These are phyloP conservation scores for Terfezia boudieri DNA, from an alignment of 495 filamentous ascomycete species.

Conservation along the genomic window DNA sequence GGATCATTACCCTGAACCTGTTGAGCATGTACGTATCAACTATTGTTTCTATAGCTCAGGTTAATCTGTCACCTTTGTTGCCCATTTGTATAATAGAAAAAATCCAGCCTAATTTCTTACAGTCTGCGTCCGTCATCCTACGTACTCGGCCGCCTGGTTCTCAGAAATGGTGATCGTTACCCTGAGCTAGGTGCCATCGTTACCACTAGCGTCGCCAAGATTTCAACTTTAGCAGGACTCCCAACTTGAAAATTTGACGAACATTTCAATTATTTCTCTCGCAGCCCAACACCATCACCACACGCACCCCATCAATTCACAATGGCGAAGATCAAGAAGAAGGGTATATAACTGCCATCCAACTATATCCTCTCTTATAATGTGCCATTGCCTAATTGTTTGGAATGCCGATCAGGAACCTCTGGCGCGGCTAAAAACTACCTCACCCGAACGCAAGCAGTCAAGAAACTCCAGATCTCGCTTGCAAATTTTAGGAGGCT, in stretches of 20 bases:
- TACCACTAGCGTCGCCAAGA: background rate
- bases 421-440: slow-evolving; percentile 94
- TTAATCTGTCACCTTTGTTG: no score
- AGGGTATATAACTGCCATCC: slow-evolving; percentile 30
- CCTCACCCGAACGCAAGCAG: slow-evolving; percentile 86
- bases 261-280: background rate
- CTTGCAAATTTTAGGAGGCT: slow-evolving; percentile 90
- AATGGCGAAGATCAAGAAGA: slow-evolving; percentile 86
- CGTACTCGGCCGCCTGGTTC: no score
- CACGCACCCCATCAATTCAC: slow-evolving; percentile 3
- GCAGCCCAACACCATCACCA: background rate
- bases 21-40: no score
- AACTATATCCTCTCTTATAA: background rate
- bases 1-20: no score
- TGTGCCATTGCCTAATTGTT: slow-evolving; percentile 6
- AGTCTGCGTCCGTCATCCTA: no score
- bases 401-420: slow-evolving; percentile 31
- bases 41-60: no score
- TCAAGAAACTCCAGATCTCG: slow-evolving; percentile 91
- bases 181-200: no score
- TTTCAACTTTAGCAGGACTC: background rate
- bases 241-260: background rate
- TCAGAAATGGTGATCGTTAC: no score
- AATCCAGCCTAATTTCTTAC: no score
- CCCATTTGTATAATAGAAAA: no score